phyloP scores from a whole-genome alignment of 1,284 basidiomycete species.

The Cryptococcus hybrid region DNA sequence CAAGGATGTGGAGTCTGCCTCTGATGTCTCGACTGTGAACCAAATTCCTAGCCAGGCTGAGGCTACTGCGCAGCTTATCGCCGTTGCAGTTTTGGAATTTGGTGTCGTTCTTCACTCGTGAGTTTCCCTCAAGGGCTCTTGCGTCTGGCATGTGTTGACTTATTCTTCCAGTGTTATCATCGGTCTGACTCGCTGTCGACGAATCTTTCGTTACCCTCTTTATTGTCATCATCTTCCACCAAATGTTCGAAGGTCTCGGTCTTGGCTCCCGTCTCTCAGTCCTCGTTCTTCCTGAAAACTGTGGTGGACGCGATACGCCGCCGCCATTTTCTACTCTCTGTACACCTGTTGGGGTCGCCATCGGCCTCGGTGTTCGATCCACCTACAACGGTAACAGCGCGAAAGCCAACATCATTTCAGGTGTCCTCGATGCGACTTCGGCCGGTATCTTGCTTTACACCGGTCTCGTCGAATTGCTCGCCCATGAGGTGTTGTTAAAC shows the following conservation, averaged over 20 bases:
- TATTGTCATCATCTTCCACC: conserved; percentile 87
- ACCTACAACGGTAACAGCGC: conserved; percentile 77
- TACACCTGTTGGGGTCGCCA: conserved; percentile 64
- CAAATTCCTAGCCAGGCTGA: conserved; percentile 27
- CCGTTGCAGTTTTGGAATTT: conserved; percentile 58
- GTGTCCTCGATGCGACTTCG: conserved; percentile 79
- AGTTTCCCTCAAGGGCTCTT: conserved; percentile 29
- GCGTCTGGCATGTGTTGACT: too few species aligned
- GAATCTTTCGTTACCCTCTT: conserved; percentile 79
- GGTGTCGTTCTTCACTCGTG: conserved; percentile 82
- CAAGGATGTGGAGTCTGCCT: conserved; percentile 10
- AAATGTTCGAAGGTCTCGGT: conserved; percentile 59
- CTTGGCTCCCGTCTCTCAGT: conserved; percentile 74
- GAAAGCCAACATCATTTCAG: conserved; percentile 74
- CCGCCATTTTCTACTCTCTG: conserved; percentile 73
- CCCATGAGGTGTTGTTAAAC: conserved; percentile 89
- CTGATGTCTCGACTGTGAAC: conserved; percentile 20
- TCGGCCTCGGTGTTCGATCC: conserved; percentile 75
- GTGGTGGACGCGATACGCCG: conserved; percentile 63
- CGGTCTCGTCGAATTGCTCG: conserved; percentile 82
- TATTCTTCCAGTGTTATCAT: too few species aligned
- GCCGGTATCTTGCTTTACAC: conserved; percentile 90
- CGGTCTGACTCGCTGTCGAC: conserved; percentile 65
- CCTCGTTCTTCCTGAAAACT: conserved; percentile 63
- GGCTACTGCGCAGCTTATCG: conserved; percentile 71